Percentiles rank a stretch among this genome's conserved stretches.
phyloP scores from a whole-genome alignment of 805 yeast genomes.

The Cyberlindnera mycetangii region DNA sequence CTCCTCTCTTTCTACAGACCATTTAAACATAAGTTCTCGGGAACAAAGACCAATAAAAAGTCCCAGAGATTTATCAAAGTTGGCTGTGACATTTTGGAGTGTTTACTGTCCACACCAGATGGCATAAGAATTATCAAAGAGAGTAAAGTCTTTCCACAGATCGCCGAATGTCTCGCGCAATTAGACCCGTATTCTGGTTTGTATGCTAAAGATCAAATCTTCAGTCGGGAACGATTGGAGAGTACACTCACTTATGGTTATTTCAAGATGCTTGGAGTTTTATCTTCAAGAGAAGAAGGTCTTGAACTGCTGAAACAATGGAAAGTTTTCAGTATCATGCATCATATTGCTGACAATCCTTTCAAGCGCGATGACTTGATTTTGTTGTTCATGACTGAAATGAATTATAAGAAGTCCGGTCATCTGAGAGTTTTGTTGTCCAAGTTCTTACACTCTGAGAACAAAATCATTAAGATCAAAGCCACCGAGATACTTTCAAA shows the following conservation, averaged over 20 bases:
- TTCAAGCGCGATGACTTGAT: conserved; percentile 56
- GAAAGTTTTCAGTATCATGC: conserved; percentile 80
- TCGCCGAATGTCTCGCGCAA: conserved; percentile 86
- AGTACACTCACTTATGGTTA: conserved; percentile 74
- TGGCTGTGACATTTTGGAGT: conserved; percentile 72
- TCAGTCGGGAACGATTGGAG: conserved; percentile 56
- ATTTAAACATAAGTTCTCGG: conserved; percentile 76
- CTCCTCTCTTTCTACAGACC: conserved; percentile 87
- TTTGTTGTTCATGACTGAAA: conserved; percentile 51
- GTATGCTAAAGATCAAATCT: conserved; percentile 67
- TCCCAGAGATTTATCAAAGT: conserved; percentile 60
- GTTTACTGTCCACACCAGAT: conserved; percentile 56
- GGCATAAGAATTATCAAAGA: conserved; percentile 67
- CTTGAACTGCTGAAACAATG: conserved; percentile 68
- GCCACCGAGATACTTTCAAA: conserved; percentile 54
- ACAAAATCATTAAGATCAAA: conserved; percentile 46
- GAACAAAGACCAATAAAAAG: conserved; percentile 45
- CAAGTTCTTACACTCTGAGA: conserved; percentile 59
- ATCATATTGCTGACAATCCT: conserved; percentile 59
- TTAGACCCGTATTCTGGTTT: conserved; percentile 78
- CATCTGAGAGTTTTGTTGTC: conserved; percentile 67
- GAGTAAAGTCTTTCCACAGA: conserved; percentile 80
- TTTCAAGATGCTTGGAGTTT: conserved; percentile 70
- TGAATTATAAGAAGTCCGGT: conserved; percentile 58
- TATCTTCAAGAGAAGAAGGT: conserved; percentile 62